Percentiles rank a stretch among this genome's conserved stretches.
Evolutionary conservation across 306 rosid genomes (phyloP).

Genomic region (Acacia melanoxylon): DNA sequence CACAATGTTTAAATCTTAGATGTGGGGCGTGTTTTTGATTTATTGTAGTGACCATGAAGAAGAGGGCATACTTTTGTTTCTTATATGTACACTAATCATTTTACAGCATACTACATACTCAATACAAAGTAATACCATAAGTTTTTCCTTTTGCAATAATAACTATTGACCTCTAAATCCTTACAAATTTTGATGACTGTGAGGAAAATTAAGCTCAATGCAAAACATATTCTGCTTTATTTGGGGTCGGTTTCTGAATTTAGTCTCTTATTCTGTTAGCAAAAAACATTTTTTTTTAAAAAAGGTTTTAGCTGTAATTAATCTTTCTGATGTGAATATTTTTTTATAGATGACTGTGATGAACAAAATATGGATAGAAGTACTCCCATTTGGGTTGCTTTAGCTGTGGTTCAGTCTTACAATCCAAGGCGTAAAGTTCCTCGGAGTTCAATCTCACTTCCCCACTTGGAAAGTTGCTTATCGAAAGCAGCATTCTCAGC

Average conservation of each 20-base stretch:
- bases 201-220: background rate
- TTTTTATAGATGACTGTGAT: slow-evolving; percentile 43
- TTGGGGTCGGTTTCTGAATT: background rate
- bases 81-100: background rate
- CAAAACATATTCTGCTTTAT: background rate
- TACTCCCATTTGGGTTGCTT: slow-evolving; percentile 73
- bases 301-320: background rate
- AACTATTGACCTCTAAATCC: background rate
- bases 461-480: slow-evolving; percentile 68
- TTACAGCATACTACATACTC: background rate
- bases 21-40: background rate
- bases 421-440: slow-evolving; percentile 79
- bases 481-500: slow-evolving; percentile 76
- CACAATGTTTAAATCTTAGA: background rate
- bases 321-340: slow-evolving; percentile 12
- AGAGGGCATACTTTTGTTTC: background rate
- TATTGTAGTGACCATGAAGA: background rate
- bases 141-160: background rate
- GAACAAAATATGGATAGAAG: slow-evolving; percentile 35
- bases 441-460: slow-evolving; percentile 73
- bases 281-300: background rate
- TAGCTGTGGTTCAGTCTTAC: slow-evolving; percentile 90
- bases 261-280: background rate
- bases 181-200: background rate
- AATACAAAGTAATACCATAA: background rate